Percentiles rank a stretch among this genome's conserved stretches.
These are phyloP conservation scores for Cercophora scortea DNA, from an alignment of 495 filamentous ascomycete genomes.

Conservation along the genomic window DNA sequence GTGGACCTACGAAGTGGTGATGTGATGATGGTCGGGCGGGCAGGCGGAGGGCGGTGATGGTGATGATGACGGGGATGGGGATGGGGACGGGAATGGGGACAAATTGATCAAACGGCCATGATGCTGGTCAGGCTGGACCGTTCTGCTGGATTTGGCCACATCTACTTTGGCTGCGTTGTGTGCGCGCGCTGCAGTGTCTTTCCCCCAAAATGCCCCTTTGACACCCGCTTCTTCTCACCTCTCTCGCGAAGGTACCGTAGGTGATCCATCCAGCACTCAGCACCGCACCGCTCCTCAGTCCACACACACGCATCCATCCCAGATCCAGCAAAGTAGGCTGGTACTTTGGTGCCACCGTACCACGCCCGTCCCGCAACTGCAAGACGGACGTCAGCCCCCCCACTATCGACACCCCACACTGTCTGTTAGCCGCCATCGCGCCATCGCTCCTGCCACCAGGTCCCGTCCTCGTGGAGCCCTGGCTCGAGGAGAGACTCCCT, in stretches of 20 bases:
- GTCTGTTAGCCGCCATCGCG: not conserved
- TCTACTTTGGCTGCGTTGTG: slow-evolving; percentile 26
- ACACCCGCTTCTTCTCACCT: slow-evolving; percentile 26
- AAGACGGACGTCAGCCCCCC: slow-evolving; percentile 17
- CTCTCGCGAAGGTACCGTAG: slow-evolving; percentile 20
- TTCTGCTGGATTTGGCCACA: slow-evolving; percentile 27
- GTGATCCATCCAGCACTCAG: slow-evolving; percentile 25
- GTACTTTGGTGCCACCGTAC: slow-evolving; percentile 4
- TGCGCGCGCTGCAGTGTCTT: slow-evolving; percentile 21
- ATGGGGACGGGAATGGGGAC: slow-evolving; percentile 10
- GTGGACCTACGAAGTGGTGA: slow-evolving; percentile 13
- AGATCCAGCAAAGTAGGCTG: slow-evolving; percentile 19
- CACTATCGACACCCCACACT: slow-evolving; percentile 13
- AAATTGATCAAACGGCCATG: slow-evolving; percentile 15
- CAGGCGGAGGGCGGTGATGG: not conserved
- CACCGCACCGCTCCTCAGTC: slow-evolving; percentile 4
- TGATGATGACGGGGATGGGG: slow-evolving; percentile 2
- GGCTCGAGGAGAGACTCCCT: no score
- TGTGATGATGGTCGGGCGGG: slow-evolving; percentile 1
- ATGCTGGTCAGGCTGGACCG: slow-evolving; percentile 17
- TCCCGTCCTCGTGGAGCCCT: no score
- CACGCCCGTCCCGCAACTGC: slow-evolving; percentile 1
- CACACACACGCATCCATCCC: slow-evolving; percentile 16
- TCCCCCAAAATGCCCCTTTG: slow-evolving; percentile 25
- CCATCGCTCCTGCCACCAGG: no score